Conservation (phyloP, 2,329 filamentous ascomycete species). For the Pseudocercospora musae region DNA sequence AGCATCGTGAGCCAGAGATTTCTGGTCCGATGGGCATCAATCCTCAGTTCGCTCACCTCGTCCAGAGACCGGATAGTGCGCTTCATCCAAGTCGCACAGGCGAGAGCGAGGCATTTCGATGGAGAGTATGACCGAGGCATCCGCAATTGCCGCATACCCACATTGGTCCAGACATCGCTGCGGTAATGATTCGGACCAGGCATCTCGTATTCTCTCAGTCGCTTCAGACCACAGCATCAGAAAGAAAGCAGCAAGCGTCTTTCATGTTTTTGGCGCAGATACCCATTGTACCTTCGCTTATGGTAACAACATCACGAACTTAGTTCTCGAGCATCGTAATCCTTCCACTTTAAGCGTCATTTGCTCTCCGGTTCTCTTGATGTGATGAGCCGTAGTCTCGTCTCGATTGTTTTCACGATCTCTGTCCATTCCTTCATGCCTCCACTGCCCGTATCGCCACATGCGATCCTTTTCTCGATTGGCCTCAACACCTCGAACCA, state of each 20-base stretch:
- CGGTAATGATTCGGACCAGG: neutral
- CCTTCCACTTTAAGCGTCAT: neutral
- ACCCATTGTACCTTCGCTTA: conserved; percentile 7
- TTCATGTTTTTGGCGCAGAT: neutral
- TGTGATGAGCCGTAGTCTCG: conserved; percentile 30
- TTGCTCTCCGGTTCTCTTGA: neutral
- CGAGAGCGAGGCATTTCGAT: conserved; percentile 34
- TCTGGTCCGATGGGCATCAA: conserved; percentile 54
- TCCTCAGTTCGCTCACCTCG: conserved; percentile 53
- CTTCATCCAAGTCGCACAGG: conserved; percentile 49
- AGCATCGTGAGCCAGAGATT: conserved; percentile 41
- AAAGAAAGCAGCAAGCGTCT: conserved; percentile 3
- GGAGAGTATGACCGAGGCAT: conserved; percentile 23
- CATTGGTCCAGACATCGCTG: neutral
- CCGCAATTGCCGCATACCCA: neutral
- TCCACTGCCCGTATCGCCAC: conserved; percentile 77
- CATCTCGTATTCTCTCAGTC: conserved; percentile 6
- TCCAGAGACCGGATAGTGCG: conserved; percentile 53
- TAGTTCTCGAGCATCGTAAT: neutral
- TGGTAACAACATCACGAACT: conserved; percentile 13
- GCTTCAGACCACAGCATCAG: conserved; percentile 5
- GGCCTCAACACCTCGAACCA: conserved; percentile 71
- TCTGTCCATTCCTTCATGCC: conserved; percentile 80
- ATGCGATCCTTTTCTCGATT: conserved; percentile 74
- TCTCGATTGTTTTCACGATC: conserved; percentile 65